These are phyloP conservation scores for Penicillium sp. DNA, from an alignment of 2,329 filamentous ascomycete genomes.

Conservation along the genomic window DNA sequence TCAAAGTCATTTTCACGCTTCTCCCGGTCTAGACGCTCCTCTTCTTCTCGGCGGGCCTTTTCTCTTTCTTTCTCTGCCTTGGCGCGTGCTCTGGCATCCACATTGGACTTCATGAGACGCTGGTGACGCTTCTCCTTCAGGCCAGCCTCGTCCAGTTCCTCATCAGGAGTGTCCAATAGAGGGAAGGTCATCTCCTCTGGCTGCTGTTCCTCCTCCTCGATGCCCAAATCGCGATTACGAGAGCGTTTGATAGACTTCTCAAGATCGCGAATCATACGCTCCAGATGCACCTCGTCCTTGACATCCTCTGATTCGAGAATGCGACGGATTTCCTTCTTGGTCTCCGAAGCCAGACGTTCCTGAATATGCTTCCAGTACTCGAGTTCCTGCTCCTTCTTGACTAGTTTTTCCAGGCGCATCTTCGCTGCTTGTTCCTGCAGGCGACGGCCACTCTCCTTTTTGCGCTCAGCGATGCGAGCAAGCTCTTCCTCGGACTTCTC, in stretches of 20 bases:
- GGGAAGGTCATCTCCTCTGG: constrained; percentile 80
- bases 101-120: constrained; percentile 88
- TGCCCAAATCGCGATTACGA: constrained; percentile 89
- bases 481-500: constrained; percentile 96
- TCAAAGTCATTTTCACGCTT: constrained; percentile 83
- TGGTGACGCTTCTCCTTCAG: constrained; percentile 94
- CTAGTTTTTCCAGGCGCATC: constrained; percentile 92
- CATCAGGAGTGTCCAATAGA: constrained; percentile 85
- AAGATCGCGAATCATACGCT: constrained; percentile 82
- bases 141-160: constrained; percentile 87
- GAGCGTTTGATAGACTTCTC: constrained; percentile 89
- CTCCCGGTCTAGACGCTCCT: constrained; percentile 81
- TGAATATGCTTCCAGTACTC: constrained; percentile 92
- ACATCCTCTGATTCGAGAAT: constrained; percentile 89
- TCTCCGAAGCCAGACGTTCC: constrained; percentile 69
- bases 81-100: constrained; percentile 89
- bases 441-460: constrained; percentile 89
- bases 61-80: constrained; percentile 96
- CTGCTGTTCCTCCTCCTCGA: constrained; percentile 79
- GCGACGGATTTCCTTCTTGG: constrained; percentile 88
- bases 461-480: constrained; percentile 84
- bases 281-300: constrained; percentile 85
- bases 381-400: constrained; percentile 93
- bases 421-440: constrained; percentile 96
- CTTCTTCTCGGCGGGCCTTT: constrained; percentile 80